phyloP scores from a whole-genome alignment of 176 grass and related monocot genomes.

The Aegilops sharonensis region DNA sequence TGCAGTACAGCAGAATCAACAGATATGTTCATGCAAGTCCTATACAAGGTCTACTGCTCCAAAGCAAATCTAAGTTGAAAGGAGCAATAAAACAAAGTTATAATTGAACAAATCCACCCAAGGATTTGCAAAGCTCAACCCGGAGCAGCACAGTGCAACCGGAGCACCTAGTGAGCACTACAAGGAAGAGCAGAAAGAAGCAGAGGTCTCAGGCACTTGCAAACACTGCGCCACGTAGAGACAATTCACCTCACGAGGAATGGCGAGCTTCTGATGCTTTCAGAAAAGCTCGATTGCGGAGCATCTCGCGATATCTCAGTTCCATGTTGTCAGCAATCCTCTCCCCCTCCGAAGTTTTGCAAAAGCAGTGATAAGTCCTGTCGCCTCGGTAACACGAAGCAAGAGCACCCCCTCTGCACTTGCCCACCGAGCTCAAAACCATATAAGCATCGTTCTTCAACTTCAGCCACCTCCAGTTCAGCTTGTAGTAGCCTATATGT shows the following conservation, averaged over 20 bases:
- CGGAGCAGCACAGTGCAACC: neutral
- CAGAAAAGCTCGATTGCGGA: neutral
- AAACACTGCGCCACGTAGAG: conserved; percentile 31
- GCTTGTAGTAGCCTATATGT: conserved; percentile 18
- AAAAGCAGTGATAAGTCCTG: conserved; percentile 20
- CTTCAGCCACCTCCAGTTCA: conserved; percentile 25
- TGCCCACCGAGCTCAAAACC: neutral
- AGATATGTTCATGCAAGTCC: neutral
- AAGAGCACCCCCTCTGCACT: conserved; percentile 5
- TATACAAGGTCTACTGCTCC: neutral
- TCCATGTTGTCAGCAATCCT: neutral
- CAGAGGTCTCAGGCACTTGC: conserved; percentile 27
- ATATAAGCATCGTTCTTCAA: conserved; percentile 27
- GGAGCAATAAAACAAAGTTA: neutral
- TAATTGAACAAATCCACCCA: conserved; percentile 26
- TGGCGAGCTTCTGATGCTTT: conserved; percentile 21
- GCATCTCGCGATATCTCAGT: neutral
- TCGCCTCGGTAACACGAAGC: conserved; percentile 14
- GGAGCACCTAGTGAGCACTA: conserved; percentile 26
- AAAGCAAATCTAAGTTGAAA: neutral
- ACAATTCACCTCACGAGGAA: neutral
- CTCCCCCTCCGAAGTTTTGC: neutral
- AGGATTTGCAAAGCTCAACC: conserved; percentile 28
- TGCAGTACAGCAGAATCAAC: neutral
- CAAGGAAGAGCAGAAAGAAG: neutral